These are phyloP conservation scores for Meripilus lineatus DNA, from an alignment of 1,284 basidiomycete genomes.

Conservation along the genomic window DNA sequence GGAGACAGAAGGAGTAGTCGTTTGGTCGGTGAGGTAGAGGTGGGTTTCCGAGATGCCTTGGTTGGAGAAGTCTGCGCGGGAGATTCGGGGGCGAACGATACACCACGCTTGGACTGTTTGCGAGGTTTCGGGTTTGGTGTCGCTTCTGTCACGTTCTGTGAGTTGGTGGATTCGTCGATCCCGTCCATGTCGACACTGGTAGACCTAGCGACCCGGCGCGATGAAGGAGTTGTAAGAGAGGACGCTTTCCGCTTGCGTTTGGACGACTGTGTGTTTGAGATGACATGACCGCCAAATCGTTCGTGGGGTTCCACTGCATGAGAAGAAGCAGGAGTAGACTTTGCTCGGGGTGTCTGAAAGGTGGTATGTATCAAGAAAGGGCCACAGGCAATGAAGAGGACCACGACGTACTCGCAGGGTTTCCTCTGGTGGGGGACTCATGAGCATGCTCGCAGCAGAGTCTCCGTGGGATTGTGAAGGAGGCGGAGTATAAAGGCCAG, in stretches of 20 bases:
- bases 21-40: conserved; percentile 29
- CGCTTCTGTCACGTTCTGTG: no score
- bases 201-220: no score
- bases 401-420: conserved; percentile 21
- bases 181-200: no score
- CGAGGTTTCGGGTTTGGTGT: conserved; percentile 60
- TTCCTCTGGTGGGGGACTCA: conserved; percentile 45
- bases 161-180: no score
- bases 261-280: conserved; percentile 11
- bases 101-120: conserved; percentile 40
- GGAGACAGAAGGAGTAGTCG: conserved; percentile 35
- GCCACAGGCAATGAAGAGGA: no score
- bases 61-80: conserved; percentile 19
- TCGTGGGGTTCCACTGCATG: no score
- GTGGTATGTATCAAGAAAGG: no score
- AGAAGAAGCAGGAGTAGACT: no score
- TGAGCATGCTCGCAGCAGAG: conserved; percentile 26
- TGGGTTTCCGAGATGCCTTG: conserved; percentile 15
- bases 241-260: conserved; percentile 33
- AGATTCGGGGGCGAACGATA: conserved; percentile 21
- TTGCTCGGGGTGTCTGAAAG: no score
- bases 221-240: conserved; percentile 7
- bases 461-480: conserved; percentile 21
- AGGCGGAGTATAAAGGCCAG: conserved; percentile 26
- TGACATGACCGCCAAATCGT: neutral